Conservation (phyloP, 257 asterid species). For the Plantago elongata region DNA sequence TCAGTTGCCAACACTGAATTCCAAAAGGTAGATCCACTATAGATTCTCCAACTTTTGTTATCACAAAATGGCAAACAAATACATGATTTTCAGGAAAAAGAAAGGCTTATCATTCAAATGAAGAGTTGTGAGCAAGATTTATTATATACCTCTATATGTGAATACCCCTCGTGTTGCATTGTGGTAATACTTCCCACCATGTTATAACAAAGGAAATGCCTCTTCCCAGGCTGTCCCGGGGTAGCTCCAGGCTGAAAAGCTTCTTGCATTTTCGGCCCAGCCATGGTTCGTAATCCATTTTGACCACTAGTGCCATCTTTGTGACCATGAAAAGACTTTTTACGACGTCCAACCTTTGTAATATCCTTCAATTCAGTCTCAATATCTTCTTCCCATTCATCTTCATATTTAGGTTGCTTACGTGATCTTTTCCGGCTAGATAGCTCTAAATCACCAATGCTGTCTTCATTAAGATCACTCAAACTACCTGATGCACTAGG, state of each 20-base stretch:
- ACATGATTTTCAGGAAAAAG: slow-evolving; percentile 10
- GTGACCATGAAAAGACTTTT: slow-evolving; percentile 45
- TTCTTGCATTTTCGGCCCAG: slow-evolving; percentile 65
- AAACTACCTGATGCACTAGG: slow-evolving; percentile 65
- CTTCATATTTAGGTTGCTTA: slow-evolving; percentile 35
- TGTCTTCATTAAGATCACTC: slow-evolving; percentile 76
- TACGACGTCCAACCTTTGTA: slow-evolving; percentile 53
- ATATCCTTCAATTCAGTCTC: slow-evolving; percentile 43
- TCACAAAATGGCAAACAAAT: slow-evolving; percentile 7
- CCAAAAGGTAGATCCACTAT: neutral
- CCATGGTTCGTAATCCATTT: slow-evolving; percentile 33
- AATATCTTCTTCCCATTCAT: slow-evolving; percentile 60
- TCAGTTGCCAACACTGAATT: neutral
- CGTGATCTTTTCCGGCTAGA: slow-evolving; percentile 69
- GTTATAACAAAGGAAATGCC: slow-evolving; percentile 83
- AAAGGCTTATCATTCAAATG: slow-evolving; percentile 11
- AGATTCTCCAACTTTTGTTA: slow-evolving; percentile 1
- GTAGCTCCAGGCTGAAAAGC: slow-evolving; percentile 93
- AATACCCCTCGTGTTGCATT: slow-evolving; percentile 87
- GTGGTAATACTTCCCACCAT: slow-evolving; percentile 92
- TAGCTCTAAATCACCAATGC: slow-evolving; percentile 53
- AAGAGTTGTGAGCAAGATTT: slow-evolving; percentile 7
- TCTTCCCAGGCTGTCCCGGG: slow-evolving; percentile 78
- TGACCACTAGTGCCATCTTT: slow-evolving; percentile 37
- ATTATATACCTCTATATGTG: slow-evolving; percentile 81